phyloP scores from a whole-genome alignment of 331 rosid species.

The Telfairia occidentalis region DNA sequence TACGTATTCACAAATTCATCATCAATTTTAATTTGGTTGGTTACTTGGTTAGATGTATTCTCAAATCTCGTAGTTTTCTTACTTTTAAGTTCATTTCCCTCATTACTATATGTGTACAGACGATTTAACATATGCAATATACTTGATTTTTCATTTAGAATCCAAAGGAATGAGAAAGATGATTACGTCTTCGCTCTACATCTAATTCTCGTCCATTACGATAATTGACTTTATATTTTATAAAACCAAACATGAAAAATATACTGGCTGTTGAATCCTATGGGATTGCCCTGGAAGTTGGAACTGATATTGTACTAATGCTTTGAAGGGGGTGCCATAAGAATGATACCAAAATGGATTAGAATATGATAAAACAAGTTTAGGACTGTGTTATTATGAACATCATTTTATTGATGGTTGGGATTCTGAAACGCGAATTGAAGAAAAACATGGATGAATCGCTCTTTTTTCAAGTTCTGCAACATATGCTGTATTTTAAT shows the following conservation, averaged over 20 bases:
- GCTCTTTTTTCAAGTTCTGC: background rate
- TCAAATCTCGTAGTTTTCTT: background rate
- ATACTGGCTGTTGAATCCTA: background rate
- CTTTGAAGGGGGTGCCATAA: background rate
- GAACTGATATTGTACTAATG: background rate
- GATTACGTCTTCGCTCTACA: background rate
- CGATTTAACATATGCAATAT: background rate
- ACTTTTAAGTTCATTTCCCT: background rate
- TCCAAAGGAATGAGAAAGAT: background rate
- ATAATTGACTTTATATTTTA: background rate
- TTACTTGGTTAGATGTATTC: background rate
- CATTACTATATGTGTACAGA: background rate
- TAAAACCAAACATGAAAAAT: background rate
- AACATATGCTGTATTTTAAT: background rate
- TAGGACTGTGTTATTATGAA: background rate
- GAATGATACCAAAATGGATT: background rate
- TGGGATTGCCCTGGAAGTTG: background rate
- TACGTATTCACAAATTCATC: conserved; percentile 11
- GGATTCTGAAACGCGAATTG: background rate
- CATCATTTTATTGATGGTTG: background rate
- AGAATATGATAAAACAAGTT: background rate
- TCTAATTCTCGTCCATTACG: background rate
- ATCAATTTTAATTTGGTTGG: background rate
- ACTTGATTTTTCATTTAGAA: background rate
- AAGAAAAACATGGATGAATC: background rate